These are phyloP conservation scores for Phytophthora sp. DNA, from an alignment of 352 stramenopile genomes.

Conservation along the genomic window DNA sequence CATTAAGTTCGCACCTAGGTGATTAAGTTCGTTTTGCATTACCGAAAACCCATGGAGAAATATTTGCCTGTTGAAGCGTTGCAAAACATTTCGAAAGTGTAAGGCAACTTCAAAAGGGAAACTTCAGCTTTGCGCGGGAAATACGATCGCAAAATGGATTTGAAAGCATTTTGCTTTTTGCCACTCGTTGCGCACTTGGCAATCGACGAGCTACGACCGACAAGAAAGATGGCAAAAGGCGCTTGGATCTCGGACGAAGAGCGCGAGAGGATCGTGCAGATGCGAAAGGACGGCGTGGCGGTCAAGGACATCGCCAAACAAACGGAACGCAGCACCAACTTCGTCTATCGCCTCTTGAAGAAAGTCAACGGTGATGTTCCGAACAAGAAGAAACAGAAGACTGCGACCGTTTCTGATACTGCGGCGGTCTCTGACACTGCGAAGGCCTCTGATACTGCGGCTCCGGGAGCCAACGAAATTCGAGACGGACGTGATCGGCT, in stretches of 20 bases:
- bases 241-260: constrained; percentile 51
- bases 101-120: constrained; percentile 29
- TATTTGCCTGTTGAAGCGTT: constrained; percentile 11
- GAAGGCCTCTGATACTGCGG: neutral
- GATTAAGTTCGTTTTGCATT: constrained; percentile 13
- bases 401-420: neutral
- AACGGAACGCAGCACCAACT: constrained; percentile 45
- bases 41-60: constrained; percentile 9
- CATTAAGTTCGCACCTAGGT: constrained; percentile 31
- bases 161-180: constrained; percentile 19
- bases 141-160: constrained; percentile 1
- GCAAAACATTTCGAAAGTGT: constrained; percentile 16
- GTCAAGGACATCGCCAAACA: constrained; percentile 45
- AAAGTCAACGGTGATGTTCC: constrained; percentile 17
- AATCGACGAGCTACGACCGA: constrained; percentile 8
- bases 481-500: constrained; percentile 9
- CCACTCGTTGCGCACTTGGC: neutral
- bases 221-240: constrained; percentile 46
- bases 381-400: constrained; percentile 28
- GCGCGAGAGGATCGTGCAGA: constrained; percentile 41
- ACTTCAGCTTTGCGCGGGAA: constrained; percentile 32
- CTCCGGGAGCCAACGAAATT: neutral
- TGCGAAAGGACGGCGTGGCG: constrained; percentile 46
- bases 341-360: constrained; percentile 44
- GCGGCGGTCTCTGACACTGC: neutral